Percentiles rank a stretch among this genome's conserved stretches.
Conservation (phyloP, 805 yeast species). For the Crinitomyces ghanaensis region DNA sequence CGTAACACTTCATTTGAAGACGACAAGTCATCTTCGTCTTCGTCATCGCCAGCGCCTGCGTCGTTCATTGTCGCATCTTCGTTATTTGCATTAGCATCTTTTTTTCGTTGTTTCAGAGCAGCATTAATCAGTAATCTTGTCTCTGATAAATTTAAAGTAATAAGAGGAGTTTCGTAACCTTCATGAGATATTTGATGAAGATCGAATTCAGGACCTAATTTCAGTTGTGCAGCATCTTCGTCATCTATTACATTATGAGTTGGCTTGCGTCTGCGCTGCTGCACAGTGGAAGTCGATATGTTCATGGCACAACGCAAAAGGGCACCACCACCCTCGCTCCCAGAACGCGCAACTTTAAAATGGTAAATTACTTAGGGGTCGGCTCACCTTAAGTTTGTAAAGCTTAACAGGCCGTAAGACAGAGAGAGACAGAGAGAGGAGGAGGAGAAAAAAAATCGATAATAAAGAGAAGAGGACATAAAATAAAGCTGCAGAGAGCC, state of each 20-base stretch:
- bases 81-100: constrained; percentile 26
- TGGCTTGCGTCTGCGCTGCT: constrained; percentile 66
- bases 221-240: constrained; percentile 80
- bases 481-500: too few species aligned
- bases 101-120: constrained; percentile 66
- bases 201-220: constrained; percentile 89
- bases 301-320: too few species aligned
- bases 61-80: too few species aligned
- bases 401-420: too few species aligned
- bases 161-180: constrained; percentile 65
- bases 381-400: too few species aligned
- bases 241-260: constrained; percentile 63
- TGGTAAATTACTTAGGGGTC: too few species aligned
- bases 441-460: too few species aligned
- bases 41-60: constrained; percentile 26
- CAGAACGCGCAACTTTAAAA: too few species aligned
- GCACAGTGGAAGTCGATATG: constrained; percentile 78
- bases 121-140: constrained; percentile 84
- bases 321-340: too few species aligned
- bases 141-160: constrained; percentile 80
- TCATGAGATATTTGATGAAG: constrained; percentile 67
- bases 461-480: too few species aligned
- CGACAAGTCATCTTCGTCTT: constrained; percentile 27
- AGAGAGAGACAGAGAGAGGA: too few species aligned
- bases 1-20: constrained; percentile 52